These are phyloP conservation scores for Protostelium mycophagum DNA, from an alignment of 78 protist genomes.

Conservation along the genomic window DNA sequence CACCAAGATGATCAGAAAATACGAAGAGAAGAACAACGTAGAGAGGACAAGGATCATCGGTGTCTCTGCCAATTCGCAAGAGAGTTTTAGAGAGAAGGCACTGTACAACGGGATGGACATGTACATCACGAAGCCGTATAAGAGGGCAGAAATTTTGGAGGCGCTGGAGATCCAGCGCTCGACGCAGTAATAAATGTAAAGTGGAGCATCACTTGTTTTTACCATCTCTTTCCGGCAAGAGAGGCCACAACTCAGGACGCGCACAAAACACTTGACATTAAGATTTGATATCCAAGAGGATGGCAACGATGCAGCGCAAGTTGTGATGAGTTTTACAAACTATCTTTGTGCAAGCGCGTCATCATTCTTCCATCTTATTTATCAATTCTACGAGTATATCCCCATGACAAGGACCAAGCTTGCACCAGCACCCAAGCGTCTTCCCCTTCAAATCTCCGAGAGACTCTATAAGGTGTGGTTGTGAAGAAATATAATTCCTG, in stretches of 20 bases:
- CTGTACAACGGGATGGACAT: neutral
- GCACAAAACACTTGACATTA: too few species aligned
- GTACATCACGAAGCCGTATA: neutral
- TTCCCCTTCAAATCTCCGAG: slow-evolving; percentile 25
- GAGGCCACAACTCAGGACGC: too few species aligned
- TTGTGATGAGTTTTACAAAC: too few species aligned
- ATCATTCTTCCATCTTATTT: slow-evolving; percentile 18
- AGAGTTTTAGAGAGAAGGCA: neutral
- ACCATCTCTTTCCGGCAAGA: too few species aligned
- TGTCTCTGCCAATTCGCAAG: neutral
- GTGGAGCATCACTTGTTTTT: too few species aligned
- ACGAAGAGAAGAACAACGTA: neutral
- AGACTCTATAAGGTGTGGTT: slow-evolving; percentile 7
- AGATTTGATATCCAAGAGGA: too few species aligned
- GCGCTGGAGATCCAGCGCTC: too few species aligned
- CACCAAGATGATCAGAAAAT: neutral
- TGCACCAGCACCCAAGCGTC: slow-evolving; percentile 42
- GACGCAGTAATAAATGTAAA: too few species aligned
- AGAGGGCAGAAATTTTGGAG: neutral
- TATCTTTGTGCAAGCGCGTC: too few species aligned
- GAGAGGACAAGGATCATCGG: neutral
- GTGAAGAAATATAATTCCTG: neutral
- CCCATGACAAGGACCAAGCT: slow-evolving; percentile 24
- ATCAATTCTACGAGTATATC: slow-evolving; percentile 15
- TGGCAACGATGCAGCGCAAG: too few species aligned